A percentile compares a stretch with the other conserved stretches of the same genome.
Conservation (phyloP, 345 rosid species). For the Lepidium sativum region DNA sequence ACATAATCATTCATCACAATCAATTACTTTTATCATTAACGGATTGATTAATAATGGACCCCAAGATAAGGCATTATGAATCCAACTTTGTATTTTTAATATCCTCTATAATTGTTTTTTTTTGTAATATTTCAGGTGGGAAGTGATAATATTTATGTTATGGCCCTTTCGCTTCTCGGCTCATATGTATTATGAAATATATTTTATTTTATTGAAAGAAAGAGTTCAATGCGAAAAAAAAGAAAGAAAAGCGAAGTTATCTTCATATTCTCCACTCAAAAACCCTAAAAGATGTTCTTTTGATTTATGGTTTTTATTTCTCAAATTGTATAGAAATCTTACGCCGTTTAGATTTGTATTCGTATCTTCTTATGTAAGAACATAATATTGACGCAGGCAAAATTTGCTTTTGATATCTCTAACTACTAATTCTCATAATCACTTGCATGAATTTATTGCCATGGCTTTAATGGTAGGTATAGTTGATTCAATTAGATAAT, state of each 20-base stretch:
- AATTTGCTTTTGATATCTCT: not conserved
- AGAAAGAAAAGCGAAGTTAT: conserved; percentile 20
- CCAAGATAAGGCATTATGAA: conserved; percentile 1
- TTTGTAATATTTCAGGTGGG: conserved; percentile 10
- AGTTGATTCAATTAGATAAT: not conserved
- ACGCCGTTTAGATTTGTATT: conserved; percentile 16
- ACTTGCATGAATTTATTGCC: not conserved
- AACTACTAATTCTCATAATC: not conserved
- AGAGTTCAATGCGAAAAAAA: not conserved
- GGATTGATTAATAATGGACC: not conserved
- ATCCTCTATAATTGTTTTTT: not conserved
- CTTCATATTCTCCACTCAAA: conserved; percentile 24
- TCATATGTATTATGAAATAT: not conserved
- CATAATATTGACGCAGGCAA: not conserved
- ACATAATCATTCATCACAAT: conserved; percentile 12
- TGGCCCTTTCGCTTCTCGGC: not conserved
- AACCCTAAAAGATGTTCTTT: conserved; percentile 9
- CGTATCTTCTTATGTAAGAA: not conserved
- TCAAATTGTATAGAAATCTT: conserved; percentile 3
- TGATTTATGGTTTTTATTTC: conserved; percentile 15
- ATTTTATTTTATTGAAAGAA: not conserved
- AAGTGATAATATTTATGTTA: conserved; percentile 1
- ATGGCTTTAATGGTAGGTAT: not conserved
- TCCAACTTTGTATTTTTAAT: not conserved
- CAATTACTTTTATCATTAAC: not conserved